A percentile compares a stretch with the other conserved stretches of the same genome.
phyloP scores from a whole-genome alignment of 2,329 filamentous ascomycete species.

The Chrysosporium queenslandicum region DNA sequence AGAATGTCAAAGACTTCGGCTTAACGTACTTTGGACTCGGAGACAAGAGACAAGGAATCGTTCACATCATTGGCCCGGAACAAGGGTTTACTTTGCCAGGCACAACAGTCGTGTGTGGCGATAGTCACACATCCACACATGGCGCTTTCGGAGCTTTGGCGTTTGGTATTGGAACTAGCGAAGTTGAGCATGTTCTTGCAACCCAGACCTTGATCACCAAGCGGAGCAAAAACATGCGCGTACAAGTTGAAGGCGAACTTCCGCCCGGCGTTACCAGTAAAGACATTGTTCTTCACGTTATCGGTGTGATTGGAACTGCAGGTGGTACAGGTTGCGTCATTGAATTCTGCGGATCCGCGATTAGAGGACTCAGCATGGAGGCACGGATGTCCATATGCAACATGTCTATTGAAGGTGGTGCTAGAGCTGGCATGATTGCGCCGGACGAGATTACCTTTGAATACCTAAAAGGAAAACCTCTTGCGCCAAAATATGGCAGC shows the following conservation, averaged over 20 bases:
- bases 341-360: slow-evolving; percentile 93
- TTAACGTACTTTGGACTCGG: slow-evolving; percentile 94
- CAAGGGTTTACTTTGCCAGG: slow-evolving; percentile 97
- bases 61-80: slow-evolving; percentile 96
- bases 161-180: slow-evolving; percentile 94
- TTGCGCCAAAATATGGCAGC: slow-evolving; percentile 75
- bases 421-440: slow-evolving; percentile 91
- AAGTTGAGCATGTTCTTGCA: slow-evolving; percentile 95
- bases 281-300: slow-evolving; percentile 85
- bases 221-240: slow-evolving; percentile 96
- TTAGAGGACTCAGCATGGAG: slow-evolving; percentile 83
- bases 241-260: slow-evolving; percentile 86
- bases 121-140: slow-evolving; percentile 96
- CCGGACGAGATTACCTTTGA: slow-evolving; percentile 91
- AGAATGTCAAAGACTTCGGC: slow-evolving; percentile 94
- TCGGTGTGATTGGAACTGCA: slow-evolving; percentile 87
- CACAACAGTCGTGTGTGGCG: slow-evolving; percentile 93
- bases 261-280: slow-evolving; percentile 89
- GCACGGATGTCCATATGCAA: slow-evolving; percentile 99
- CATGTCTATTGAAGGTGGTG: slow-evolving; percentile 96
- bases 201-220: slow-evolving; percentile 93
- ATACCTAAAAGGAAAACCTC: slow-evolving; percentile 81
- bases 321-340: slow-evolving; percentile 92
- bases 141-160: slow-evolving; percentile 91
- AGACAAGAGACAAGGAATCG: slow-evolving; percentile 95